Evolutionary conservation across 441 rosid species (phyloP).

Genomic region (Adansonia madagascariensis): DNA sequence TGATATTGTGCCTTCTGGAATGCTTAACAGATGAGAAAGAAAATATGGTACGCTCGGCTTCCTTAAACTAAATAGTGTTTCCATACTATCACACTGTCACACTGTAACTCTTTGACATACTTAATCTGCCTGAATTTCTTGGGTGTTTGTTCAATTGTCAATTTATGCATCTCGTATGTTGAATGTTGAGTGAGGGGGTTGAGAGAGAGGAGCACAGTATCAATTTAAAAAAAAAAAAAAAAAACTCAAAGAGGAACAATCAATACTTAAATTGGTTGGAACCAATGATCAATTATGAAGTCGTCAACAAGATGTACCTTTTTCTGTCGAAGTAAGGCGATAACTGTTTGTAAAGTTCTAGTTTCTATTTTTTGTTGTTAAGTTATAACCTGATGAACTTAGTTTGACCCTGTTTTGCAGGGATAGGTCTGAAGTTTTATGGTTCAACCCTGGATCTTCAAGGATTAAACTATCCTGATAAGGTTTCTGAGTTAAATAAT

Average conservation of each 20-base stretch:
- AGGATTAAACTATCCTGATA: background rate
- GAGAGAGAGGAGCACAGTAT: background rate
- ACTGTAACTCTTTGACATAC: background rate
- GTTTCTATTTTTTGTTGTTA: background rate
- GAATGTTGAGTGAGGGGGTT: background rate
- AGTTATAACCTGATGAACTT: conserved; percentile 6
- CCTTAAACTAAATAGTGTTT: background rate
- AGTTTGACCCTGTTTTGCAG: background rate
- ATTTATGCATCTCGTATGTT: background rate
- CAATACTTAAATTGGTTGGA: background rate
- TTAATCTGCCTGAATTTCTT: background rate
- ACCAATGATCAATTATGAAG: background rate
- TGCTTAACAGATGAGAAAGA: conserved; percentile 51
- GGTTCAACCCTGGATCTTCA: background rate
- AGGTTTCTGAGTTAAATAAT: background rate
- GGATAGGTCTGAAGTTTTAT: background rate
- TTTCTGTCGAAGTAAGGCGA: background rate
- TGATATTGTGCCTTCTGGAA: conserved; percentile 77
- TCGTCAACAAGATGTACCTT: background rate
- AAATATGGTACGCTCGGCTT: conserved; percentile 30
- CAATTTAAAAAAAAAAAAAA: background rate
- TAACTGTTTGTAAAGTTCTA: background rate
- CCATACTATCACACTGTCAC: background rate
- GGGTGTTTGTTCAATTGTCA: background rate
- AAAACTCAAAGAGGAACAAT: background rate